Percentiles rank a stretch among this genome's conserved stretches.
Evolutionary conservation across 805 yeast species (phyloP).

Genomic region (Ogataea pignaliae): DNA sequence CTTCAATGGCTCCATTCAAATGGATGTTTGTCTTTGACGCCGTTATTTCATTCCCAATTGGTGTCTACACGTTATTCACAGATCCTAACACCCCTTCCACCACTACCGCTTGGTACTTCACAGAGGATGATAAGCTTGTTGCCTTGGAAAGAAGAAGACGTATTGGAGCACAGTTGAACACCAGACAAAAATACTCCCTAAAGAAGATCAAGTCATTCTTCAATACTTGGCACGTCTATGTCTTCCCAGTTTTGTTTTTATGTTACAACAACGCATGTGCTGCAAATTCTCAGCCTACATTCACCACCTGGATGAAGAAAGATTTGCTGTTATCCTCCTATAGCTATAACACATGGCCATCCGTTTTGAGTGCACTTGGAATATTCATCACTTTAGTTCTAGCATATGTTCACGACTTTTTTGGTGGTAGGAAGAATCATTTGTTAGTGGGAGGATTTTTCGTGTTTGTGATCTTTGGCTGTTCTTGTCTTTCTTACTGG

Average conservation of each 20-base stretch:
- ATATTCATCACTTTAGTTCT: constrained; percentile 33
- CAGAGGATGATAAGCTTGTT: constrained; percentile 34
- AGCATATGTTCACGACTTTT: constrained; percentile 35
- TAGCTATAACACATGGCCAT: constrained; percentile 39
- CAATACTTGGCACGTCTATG: constrained; percentile 45
- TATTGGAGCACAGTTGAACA: constrained; percentile 39
- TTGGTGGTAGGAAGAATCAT: constrained; percentile 34
- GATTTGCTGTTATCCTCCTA: constrained; percentile 29
- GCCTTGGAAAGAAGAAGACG: constrained; percentile 41
- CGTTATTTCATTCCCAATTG: constrained; percentile 33
- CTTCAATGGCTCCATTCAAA: constrained; percentile 33
- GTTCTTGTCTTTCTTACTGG: constrained; percentile 43
- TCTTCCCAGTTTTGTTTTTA: constrained; percentile 38
- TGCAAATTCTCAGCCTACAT: constrained; percentile 36
- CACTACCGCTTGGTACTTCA: constrained; percentile 37
- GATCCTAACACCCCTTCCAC: constrained; percentile 45
- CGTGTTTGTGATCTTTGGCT: constrained; percentile 35
- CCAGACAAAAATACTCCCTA: constrained; percentile 38
- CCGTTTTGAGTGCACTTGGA: constrained; percentile 34
- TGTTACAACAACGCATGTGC: constrained; percentile 34
- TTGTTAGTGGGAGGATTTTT: constrained; percentile 36
- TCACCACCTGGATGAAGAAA: constrained; percentile 40
- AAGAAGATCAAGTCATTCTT: constrained; percentile 34
- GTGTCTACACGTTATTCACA: constrained; percentile 37
- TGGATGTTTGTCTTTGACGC: constrained; percentile 47